Evolutionary conservation across 805 yeast genomes (phyloP).

Genomic region (Metschnikowia santaceciliae): DNA sequence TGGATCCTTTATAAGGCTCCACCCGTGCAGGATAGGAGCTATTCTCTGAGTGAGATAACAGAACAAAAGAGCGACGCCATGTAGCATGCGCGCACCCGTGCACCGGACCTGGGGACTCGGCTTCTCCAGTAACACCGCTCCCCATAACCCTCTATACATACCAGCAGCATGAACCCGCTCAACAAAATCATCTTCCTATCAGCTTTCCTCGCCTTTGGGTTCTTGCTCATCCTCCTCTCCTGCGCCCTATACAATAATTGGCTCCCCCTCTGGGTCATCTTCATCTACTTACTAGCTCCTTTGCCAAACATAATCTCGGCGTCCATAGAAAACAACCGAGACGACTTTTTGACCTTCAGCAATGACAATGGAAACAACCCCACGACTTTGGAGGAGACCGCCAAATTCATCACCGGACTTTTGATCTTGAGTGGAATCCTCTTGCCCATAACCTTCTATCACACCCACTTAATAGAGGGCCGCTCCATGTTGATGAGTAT

Average conservation of each 20-base stretch:
- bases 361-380: constrained; percentile 37
- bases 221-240: constrained; percentile 39
- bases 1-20: no score
- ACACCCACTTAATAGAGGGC: constrained; percentile 31
- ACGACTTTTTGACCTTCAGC: constrained; percentile 42
- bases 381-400: constrained; percentile 34
- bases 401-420: constrained; percentile 38
- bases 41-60: no score
- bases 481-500: constrained; percentile 44
- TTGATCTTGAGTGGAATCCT: constrained; percentile 42
- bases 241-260: constrained; percentile 44
- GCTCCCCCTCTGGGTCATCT: constrained; percentile 35
- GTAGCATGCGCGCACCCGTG: constrained; percentile 1
- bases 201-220: constrained; percentile 44
- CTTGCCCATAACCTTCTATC: constrained; percentile 41
- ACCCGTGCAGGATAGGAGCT: no score
- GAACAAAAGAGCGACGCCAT: background rate
- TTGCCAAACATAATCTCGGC: constrained; percentile 40
- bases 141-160: background rate
- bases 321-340: constrained; percentile 35
- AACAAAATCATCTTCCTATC: constrained; percentile 44
- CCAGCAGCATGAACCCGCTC: constrained; percentile 37
- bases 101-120: background rate
- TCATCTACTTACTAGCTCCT: constrained; percentile 42
- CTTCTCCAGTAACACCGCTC: background rate